Evolutionary conservation across 2,329 filamentous ascomycete genomes (phyloP).

Genomic region (Penicillium italicum): DNA sequence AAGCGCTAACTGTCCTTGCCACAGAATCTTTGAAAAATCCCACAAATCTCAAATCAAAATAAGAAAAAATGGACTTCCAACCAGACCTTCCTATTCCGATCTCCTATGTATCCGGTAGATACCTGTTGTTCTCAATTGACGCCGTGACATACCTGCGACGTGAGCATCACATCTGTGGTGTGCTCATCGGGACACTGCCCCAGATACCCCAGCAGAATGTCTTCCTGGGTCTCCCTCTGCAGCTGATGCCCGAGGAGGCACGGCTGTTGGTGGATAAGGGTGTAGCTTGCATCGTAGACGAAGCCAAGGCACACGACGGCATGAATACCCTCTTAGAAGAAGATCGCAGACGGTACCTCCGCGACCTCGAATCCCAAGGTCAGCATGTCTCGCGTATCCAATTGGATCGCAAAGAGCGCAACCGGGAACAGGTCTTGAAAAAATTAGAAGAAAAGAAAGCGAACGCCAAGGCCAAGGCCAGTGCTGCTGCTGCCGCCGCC

Average conservation of each 20-base stretch:
- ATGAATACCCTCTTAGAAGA: slow-evolving; percentile 58
- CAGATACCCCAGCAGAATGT: slow-evolving; percentile 94
- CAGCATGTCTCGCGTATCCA: slow-evolving; percentile 48
- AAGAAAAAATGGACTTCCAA: slow-evolving; percentile 32
- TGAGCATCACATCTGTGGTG: slow-evolving; percentile 77
- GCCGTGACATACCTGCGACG: slow-evolving; percentile 74
- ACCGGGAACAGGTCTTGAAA: slow-evolving; percentile 50
- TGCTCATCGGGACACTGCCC: slow-evolving; percentile 81
- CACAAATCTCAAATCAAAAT: slow-evolving; percentile 5
- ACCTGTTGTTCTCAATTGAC: slow-evolving; percentile 84
- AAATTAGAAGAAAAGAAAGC: slow-evolving; percentile 45
- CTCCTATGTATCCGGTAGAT: slow-evolving; percentile 73
- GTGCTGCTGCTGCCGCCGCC: slow-evolving; percentile 6
- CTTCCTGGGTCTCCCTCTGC: slow-evolving; percentile 81
- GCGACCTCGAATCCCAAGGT: slow-evolving; percentile 54
- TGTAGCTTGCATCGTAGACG: slow-evolving; percentile 76
- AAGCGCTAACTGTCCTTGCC: slow-evolving; percentile 16
- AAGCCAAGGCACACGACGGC: slow-evolving; percentile 65
- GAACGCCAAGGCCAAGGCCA: slow-evolving; percentile 22
- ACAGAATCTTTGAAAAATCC: slow-evolving; percentile 18
- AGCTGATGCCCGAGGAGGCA: slow-evolving; percentile 89
- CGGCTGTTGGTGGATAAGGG: slow-evolving; percentile 72
- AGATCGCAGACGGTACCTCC: slow-evolving; percentile 61
- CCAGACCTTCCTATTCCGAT: slow-evolving; percentile 66
- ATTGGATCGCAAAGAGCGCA: slow-evolving; percentile 48